Conservation (phyloP, 345 rosid genomes). For the Turritis glabra region DNA sequence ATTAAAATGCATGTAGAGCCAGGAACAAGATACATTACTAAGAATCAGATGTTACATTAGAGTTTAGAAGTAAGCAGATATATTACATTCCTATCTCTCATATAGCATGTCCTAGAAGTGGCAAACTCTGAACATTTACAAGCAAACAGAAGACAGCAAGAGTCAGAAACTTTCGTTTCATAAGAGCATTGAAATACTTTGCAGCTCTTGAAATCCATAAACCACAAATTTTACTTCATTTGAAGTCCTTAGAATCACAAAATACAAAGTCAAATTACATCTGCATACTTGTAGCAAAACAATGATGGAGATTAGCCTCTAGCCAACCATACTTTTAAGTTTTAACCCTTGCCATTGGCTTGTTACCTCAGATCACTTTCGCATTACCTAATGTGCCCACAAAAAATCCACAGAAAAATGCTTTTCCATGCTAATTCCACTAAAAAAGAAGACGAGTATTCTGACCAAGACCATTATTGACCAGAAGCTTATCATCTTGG, state of each 20-base stretch:
- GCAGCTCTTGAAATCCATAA: not conserved
- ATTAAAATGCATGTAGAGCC: constrained; percentile 4
- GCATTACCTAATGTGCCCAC: not conserved
- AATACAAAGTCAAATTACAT: not conserved
- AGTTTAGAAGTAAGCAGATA: not conserved
- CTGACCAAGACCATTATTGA: constrained; percentile 23
- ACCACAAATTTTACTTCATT: not conserved
- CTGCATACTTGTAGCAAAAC: not conserved
- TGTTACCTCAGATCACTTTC: not conserved
- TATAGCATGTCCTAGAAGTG: not conserved
- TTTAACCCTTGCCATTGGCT: not conserved
- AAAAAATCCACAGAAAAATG: not conserved
- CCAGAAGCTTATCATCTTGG: constrained; percentile 19
- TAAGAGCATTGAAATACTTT: not conserved
- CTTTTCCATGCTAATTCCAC: not conserved
- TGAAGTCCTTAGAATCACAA: constrained; percentile 13
- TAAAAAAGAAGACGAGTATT: not conserved
- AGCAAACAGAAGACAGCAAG: constrained; percentile 21
- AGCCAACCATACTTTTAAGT: constrained; percentile 13
- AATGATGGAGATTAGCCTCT: not conserved
- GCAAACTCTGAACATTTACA: constrained; percentile 1
- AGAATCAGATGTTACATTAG: not conserved
- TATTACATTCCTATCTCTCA: constrained; percentile 15
- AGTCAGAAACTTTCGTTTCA: not conserved
- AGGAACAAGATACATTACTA: not conserved